These are phyloP conservation scores for Cutaneotrichosporon sp. DNA, from an alignment of 1,284 basidiomycete species.

Conservation along the genomic window DNA sequence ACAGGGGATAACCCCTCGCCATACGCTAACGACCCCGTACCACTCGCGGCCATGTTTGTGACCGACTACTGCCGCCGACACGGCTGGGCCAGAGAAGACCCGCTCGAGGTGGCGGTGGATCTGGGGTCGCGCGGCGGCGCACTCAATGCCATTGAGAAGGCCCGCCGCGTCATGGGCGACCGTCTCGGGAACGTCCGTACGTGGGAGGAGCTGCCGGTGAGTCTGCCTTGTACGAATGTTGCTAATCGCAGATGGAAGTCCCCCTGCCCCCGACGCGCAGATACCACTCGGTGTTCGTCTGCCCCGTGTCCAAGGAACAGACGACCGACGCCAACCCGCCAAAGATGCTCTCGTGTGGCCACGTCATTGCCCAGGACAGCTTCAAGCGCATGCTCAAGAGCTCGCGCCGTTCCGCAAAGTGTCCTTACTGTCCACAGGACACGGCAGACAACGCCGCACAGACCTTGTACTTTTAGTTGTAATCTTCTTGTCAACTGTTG, in stretches of 20 bases:
- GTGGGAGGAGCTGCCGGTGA: constrained; percentile 84
- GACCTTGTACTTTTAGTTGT: constrained; percentile 41
- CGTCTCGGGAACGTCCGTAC: constrained; percentile 76
- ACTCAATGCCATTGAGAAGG: constrained; percentile 83
- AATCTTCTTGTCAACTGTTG: background rate
- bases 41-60: constrained; percentile 74
- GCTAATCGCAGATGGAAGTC: constrained; percentile 73
- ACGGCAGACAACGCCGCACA: constrained; percentile 37
- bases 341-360: constrained; percentile 95
- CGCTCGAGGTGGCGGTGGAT: constrained; percentile 78
- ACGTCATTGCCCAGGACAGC: constrained; percentile 86
- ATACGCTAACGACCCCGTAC: constrained; percentile 43
- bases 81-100: constrained; percentile 80
- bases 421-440: constrained; percentile 48
- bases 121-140: constrained; percentile 80
- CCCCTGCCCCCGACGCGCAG: constrained; percentile 75
- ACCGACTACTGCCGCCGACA: constrained; percentile 82
- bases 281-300: constrained; percentile 96
- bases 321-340: constrained; percentile 89
- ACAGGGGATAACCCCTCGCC: constrained; percentile 16
- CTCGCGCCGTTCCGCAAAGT: constrained; percentile 44
- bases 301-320: constrained; percentile 96
- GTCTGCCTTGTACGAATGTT: constrained; percentile 35
- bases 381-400: constrained; percentile 73
- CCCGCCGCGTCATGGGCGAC: constrained; percentile 84